Percentiles rank a stretch among this genome's conserved stretches.
Conservation (phyloP, 208 protist genomes). For the Trypanosoma rangeli region DNA sequence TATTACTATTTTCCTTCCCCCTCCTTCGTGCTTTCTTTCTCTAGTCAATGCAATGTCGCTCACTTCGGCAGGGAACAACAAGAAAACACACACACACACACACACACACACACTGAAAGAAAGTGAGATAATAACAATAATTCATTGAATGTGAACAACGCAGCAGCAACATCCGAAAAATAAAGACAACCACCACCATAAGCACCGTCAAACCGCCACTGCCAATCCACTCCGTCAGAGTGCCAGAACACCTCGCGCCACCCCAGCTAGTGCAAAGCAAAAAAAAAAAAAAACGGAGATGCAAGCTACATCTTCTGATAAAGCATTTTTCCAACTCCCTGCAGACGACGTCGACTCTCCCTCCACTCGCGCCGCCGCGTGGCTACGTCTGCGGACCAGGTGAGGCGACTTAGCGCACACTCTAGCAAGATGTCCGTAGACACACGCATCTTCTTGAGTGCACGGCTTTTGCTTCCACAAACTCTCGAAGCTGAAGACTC, state of each 20-base stretch:
- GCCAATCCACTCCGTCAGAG: neutral
- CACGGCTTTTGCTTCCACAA: neutral
- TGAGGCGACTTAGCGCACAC: conserved; percentile 44
- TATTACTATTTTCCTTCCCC: neutral
- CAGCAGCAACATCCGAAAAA: neutral
- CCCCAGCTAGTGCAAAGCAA: neutral
- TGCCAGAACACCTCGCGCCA: neutral
- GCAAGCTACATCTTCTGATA: conserved; percentile 34
- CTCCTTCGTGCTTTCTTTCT: neutral
- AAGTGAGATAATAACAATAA: neutral
- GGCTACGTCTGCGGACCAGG: conserved; percentile 25
- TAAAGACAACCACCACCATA: neutral
- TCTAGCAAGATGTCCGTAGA: conserved; percentile 48
- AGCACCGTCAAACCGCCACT: neutral
- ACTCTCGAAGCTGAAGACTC: neutral
- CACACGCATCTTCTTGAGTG: neutral
- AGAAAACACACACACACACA: neutral
- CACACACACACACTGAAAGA: neutral
- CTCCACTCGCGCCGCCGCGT: conserved; percentile 31
- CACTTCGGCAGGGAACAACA: conserved; percentile 17
- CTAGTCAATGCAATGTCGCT: neutral
- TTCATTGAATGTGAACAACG: neutral
- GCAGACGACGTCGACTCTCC: conserved; percentile 45
- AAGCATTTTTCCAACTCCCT: conserved; percentile 40
- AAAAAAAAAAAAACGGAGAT: conserved; percentile 21